Percentiles rank a stretch among this genome's conserved stretches.
These are phyloP conservation scores for Botrytis porri DNA, from an alignment of 2,329 filamentous ascomycete species.

Conservation along the genomic window DNA sequence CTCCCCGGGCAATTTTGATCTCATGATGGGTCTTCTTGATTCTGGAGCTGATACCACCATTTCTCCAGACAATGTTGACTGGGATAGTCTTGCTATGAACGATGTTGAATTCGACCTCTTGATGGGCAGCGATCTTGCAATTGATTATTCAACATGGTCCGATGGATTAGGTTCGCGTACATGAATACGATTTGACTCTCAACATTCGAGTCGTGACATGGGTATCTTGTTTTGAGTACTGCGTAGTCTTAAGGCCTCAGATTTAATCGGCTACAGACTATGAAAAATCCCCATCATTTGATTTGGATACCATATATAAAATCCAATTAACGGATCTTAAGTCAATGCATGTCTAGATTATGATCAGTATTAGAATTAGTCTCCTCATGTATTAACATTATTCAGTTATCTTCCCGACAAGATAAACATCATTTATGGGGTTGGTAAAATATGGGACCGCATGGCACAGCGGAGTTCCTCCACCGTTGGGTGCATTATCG, in stretches of 20 bases:
- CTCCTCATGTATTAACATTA: background rate
- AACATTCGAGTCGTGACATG: background rate
- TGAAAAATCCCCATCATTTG: background rate
- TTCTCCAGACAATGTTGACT: slow-evolving; percentile 19
- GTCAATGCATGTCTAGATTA: background rate
- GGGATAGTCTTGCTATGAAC: slow-evolving; percentile 18
- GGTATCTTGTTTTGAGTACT: background rate
- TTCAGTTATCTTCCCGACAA: slow-evolving; percentile 6
- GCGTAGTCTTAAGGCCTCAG: background rate
- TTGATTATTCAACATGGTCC: slow-evolving; percentile 16
- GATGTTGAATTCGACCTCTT: slow-evolving; percentile 21
- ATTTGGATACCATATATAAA: background rate
- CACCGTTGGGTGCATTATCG: slow-evolving; percentile 14
- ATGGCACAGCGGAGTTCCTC: slow-evolving; percentile 10
- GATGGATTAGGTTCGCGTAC: background rate
- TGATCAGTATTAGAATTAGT: background rate
- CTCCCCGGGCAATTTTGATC: slow-evolving; percentile 27
- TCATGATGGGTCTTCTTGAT: slow-evolving; percentile 24
- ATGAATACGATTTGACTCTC: background rate
- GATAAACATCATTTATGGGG: slow-evolving; percentile 7
- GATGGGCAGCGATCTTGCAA: slow-evolving; percentile 16
- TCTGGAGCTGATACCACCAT: background rate
- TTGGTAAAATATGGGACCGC: slow-evolving; percentile 9
- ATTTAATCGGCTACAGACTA: background rate
- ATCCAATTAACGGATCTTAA: background rate